Base-by-base conservation (phyloP, 805 yeast species). In the Candida ascalaphidarum region DNA sequence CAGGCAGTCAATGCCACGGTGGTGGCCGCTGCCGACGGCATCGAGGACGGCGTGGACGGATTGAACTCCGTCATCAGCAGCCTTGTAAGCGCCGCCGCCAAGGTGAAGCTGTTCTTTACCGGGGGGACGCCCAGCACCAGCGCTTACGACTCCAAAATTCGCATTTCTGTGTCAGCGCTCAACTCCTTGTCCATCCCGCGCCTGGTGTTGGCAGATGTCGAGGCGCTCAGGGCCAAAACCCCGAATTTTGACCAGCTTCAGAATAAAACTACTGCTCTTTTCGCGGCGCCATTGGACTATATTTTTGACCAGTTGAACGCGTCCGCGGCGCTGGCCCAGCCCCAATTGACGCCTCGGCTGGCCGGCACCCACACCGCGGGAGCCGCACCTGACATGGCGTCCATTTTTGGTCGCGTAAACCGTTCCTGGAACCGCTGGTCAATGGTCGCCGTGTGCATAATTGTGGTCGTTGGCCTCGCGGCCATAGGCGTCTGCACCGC, bases 171-270 rank as follows among this genome's bases (percentile, higher is more conserved):
- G 2, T 17, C 43, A 3, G 22, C 31, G 2, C 32, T 45, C 20
- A 11, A 27, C 11, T 4, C 13, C 9, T 22, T 25, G 15, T 55
- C 77, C 34, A 50, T 89, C 32, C 46, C 69, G 11, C 81, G 92
- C 9, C 84, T 75, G 0, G 75, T 88, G 23, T 71, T 82, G 37
- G 48, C 50, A 2, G 71, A 75, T 17, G 58, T 92, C 11, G 68
- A 70, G 3, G 37, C 44, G 1, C 50, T 86, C 23, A 56, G 69
- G 13, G 52, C 56, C 1, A 58, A 71, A 2, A 55, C 81, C 1
- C 94, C 94, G 0, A 69, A 73, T 35, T 84, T 84, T 48, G 71
- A 68, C 3, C 64, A 67, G 6, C 77, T 84, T 3, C 68, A 75
- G 43, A 71, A 75, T 33, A 65, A 67, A 13, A 75, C 92, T 0